Evolutionary conservation across 345 rosid species (phyloP).

Genomic region (Psidium friedrichsthalianum): DNA sequence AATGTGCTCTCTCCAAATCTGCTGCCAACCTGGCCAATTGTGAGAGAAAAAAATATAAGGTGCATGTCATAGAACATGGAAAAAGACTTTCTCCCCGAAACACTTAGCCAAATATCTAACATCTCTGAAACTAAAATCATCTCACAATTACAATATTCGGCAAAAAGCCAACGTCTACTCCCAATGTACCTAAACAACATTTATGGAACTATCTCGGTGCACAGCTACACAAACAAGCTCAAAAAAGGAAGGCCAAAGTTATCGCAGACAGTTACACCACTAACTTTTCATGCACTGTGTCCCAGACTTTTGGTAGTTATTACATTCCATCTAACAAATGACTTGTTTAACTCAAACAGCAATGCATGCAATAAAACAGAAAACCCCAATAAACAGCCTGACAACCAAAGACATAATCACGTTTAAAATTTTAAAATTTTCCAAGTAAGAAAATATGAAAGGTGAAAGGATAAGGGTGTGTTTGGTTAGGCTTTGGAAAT

Average conservation of each 20-base stretch:
- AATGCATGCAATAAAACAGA: not conserved
- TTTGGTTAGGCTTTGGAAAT: too few relatives aligned
- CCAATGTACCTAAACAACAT: not conserved
- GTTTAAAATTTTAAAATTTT: not conserved
- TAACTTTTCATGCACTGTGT: not conserved
- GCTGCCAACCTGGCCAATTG: slow-evolving; percentile 71
- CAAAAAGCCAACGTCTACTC: not conserved
- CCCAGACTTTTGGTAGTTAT: not conserved
- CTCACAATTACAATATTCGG: not conserved
- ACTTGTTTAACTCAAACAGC: not conserved
- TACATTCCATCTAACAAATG: not conserved
- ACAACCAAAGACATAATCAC: not conserved
- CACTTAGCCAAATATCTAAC: not conserved
- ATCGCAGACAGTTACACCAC: not conserved
- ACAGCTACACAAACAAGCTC: not conserved
- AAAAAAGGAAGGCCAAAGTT: not conserved
- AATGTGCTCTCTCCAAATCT: slow-evolving; percentile 93
- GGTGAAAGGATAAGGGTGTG: not conserved
- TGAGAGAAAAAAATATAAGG: not conserved
- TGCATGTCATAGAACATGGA: not conserved
- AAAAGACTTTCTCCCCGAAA: not conserved
- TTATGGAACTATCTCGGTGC: not conserved
- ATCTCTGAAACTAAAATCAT: not conserved
- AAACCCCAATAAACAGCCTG: not conserved
- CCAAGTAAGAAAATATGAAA: not conserved